Conservation (phyloP, 2,329 filamentous ascomycete species). For the Colletotrichum sp. region DNA sequence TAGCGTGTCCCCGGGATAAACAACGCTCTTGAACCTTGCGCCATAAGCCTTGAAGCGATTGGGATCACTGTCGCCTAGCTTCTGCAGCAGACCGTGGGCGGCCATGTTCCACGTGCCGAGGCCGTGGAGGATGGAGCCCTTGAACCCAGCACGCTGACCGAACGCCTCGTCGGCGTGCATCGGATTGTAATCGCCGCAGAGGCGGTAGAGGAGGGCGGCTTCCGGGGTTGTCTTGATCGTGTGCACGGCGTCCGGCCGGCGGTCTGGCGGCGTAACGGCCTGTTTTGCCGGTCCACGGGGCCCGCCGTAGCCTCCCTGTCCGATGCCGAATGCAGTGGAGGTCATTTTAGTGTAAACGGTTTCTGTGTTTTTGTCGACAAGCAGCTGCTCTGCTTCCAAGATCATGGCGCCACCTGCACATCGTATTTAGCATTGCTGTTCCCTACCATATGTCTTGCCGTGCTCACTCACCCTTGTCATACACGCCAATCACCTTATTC, state of each 20-base stretch:
- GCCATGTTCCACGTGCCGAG: conserved; percentile 53
- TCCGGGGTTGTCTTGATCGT: conserved; percentile 42
- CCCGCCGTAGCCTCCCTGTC: conserved; percentile 49
- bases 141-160: conserved; percentile 46
- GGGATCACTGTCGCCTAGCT: conserved; percentile 44
- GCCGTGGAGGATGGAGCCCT: conserved; percentile 50
- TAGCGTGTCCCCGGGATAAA: conserved; percentile 50
- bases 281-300: conserved; percentile 42
- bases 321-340: conserved; percentile 46
- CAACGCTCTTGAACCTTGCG: conserved; percentile 49
- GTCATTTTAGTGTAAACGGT: conserved; percentile 42
- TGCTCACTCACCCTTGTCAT: conserved; percentile 40
- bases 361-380: conserved; percentile 42
- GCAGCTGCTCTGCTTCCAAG: conserved; percentile 41
- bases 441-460: background rate
- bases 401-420: conserved; percentile 42
- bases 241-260: conserved; percentile 40
- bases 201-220: conserved; percentile 43
- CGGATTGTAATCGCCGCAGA: conserved; percentile 56
- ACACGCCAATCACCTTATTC: conserved; percentile 45
- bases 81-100: conserved; percentile 44
- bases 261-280: conserved; percentile 32
- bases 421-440: background rate
- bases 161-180: conserved; percentile 49
- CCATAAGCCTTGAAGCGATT: conserved; percentile 44